phyloP scores from a whole-genome alignment of 2,329 filamentous ascomycete species.

The Calonectria leucothoes region DNA sequence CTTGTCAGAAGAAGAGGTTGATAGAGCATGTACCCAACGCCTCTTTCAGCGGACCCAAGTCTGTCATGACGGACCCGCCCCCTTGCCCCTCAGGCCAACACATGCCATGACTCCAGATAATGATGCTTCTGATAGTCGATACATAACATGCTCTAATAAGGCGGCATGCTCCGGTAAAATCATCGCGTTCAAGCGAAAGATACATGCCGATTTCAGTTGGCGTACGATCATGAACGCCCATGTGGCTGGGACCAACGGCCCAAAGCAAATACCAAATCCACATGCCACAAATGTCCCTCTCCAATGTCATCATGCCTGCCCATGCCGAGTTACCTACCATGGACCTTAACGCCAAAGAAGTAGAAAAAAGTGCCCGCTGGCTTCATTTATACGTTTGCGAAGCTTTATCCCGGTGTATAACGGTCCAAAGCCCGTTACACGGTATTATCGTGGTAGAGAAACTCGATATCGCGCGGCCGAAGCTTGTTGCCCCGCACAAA shows the following conservation, averaged over 20 bases:
- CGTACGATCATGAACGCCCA: conserved; percentile 7
- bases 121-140: background rate
- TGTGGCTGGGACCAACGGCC: background rate
- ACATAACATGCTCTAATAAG: background rate
- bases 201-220: background rate
- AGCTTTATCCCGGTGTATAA: background rate
- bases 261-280: conserved; percentile 9
- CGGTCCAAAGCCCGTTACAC: conserved; percentile 60
- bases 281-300: conserved; percentile 12
- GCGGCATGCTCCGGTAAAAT: background rate
- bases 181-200: background rate
- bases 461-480: conserved; percentile 89
- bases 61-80: conserved; percentile 2
- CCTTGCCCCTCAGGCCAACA: conserved; percentile 2
- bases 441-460: conserved; percentile 91
- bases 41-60: background rate
- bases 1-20: background rate
- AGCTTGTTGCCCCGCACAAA: conserved; percentile 86
- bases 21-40: background rate
- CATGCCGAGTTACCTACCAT: conserved; percentile 9
- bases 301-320: conserved; percentile 16
- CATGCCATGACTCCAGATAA: conserved; percentile 1
- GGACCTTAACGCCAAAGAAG: conserved; percentile 23
- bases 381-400: background rate
- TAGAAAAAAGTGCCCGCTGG: conserved; percentile 4